Base-by-base conservation (phyloP, 805 yeast species). In the Candida incommunis region DNA sequence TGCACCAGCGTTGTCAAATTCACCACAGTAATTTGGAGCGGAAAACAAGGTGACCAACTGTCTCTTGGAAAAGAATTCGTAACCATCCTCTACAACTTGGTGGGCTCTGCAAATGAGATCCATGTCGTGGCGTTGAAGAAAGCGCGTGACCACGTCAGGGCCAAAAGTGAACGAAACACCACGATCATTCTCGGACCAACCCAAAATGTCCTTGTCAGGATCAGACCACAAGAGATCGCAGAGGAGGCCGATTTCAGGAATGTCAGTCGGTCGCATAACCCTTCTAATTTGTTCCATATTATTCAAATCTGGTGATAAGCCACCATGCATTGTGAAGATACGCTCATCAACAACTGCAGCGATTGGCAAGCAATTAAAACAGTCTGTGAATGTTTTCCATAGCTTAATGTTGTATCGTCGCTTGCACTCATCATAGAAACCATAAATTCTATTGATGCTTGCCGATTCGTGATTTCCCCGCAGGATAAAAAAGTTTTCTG, bases 401-500 rank as follows among this genome's bases (percentile, higher is more conserved):
- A 90, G 82, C 69, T 90, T 90, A 69, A 92, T 90, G 70, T 88
- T 90, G 71, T 88, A 92, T 65, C 98, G 83, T 72, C 98, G 83
- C 71, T 72, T 63, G 71, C 98, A 90, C 70, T 90, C 98, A 68
- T 90, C 98, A 69, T 90, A 90, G 66, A 90, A 90, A 31, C 98
- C 98, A 66, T 90, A 90, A 64, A 90, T 88, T 70, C 97, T 82
- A 69, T 90, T 90, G 63, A 92, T 90, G 34, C 95, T 84, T 23
- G 98, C 98, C 72, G 95, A 85, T 70, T 90, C 98, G 71, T 90
- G 98, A 69, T 90, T 90, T 53, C 98, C 98, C 72, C 98, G 80
- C 56, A 90, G 74, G 57, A 90, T 87, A 68, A 90, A 90, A 62
- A 90, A 90, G 70, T 90, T 90, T 67, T 90, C 98, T 42, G 98